Evolutionary conservation across 805 yeast genomes (phyloP).

Genomic region (Candida schatavii): DNA sequence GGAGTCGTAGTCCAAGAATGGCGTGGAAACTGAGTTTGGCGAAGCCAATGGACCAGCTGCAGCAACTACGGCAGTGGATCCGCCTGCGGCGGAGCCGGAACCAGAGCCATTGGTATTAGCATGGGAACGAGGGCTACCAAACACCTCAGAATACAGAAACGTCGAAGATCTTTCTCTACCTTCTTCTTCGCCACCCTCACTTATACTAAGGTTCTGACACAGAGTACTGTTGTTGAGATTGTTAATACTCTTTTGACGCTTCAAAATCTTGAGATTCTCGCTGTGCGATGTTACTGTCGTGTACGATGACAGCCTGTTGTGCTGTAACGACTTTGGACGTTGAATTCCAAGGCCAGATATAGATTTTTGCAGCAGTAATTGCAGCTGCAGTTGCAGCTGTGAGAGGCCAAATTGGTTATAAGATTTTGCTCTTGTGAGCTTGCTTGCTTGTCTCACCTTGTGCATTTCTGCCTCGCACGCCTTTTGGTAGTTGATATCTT

Average conservation of each 20-base stretch:
- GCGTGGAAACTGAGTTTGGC: not conserved
- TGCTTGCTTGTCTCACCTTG: conserved; percentile 42
- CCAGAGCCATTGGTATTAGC: conserved; percentile 8
- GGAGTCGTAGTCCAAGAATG: conserved; percentile 13
- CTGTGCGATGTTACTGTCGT: conserved; percentile 28
- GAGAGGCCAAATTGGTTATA: conserved; percentile 20
- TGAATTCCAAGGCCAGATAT: not conserved
- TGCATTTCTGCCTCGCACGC: conserved; percentile 46
- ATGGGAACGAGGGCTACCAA: conserved; percentile 12
- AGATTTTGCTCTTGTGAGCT: conserved; percentile 39
- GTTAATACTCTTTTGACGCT: conserved; percentile 27
- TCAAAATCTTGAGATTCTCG: conserved; percentile 27
- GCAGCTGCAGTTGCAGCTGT: not conserved
- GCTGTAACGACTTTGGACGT: conserved; percentile 7
- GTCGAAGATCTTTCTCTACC: conserved; percentile 23
- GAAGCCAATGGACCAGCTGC: no score
- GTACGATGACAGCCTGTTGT: conserved; percentile 26
- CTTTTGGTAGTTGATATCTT: conserved; percentile 35
- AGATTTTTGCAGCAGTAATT: not conserved
- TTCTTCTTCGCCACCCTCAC: conserved; percentile 7
- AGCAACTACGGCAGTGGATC: not conserved
- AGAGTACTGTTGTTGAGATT: conserved; percentile 3
- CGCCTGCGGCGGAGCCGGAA: not conserved
- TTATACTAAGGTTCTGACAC: not conserved
- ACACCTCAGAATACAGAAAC: conserved; percentile 20